These are phyloP conservation scores for Penicillium riverlandense DNA, from an alignment of 495 filamentous ascomycete species.

Conservation along the genomic window DNA sequence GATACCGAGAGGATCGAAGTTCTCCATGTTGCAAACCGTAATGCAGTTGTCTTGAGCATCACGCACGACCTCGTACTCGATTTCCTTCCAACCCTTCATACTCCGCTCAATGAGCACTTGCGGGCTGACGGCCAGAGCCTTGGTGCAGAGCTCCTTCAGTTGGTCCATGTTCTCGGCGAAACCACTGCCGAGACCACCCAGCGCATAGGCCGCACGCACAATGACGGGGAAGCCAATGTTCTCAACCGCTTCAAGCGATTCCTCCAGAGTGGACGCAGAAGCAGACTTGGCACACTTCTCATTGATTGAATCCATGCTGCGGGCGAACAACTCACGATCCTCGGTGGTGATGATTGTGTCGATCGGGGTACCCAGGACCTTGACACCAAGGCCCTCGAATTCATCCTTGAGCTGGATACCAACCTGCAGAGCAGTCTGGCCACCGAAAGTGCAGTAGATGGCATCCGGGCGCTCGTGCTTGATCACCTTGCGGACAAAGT, in stretches of 20 bases:
- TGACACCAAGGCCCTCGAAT: constrained; percentile 81
- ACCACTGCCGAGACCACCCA: constrained; percentile 91
- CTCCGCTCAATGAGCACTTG: constrained; percentile 94
- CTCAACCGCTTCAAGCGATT: constrained; percentile 77
- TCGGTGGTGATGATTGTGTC: constrained; percentile 98
- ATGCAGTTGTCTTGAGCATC: constrained; percentile 98
- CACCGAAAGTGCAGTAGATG: constrained; percentile 95
- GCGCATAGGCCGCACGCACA: constrained; percentile 90
- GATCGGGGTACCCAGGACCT: constrained; percentile 92
- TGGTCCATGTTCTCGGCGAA: constrained; percentile 90
- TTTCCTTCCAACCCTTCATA: constrained; percentile 99
- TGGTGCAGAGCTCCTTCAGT: constrained; percentile 84
- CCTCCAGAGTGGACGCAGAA: constrained; percentile 78
- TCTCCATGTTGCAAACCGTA: constrained; percentile 99
- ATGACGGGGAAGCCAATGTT: constrained; percentile 94
- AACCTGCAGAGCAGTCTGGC: constrained; percentile 90
- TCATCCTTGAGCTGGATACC: constrained; percentile 96
- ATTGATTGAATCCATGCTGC: constrained; percentile 96
- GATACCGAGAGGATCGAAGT: constrained; percentile 96
- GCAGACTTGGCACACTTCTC: constrained; percentile 98
- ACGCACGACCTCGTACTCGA: constrained; percentile 96
- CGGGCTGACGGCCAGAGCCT: constrained; percentile 89
- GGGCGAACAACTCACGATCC: constrained; percentile 92
- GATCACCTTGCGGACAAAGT: constrained; percentile 96
- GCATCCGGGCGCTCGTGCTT: constrained; percentile 91